Evolutionary conservation across 192 early-diverging fungal genomes (phyloP).

Genomic region (Linnemannia exigua): DNA sequence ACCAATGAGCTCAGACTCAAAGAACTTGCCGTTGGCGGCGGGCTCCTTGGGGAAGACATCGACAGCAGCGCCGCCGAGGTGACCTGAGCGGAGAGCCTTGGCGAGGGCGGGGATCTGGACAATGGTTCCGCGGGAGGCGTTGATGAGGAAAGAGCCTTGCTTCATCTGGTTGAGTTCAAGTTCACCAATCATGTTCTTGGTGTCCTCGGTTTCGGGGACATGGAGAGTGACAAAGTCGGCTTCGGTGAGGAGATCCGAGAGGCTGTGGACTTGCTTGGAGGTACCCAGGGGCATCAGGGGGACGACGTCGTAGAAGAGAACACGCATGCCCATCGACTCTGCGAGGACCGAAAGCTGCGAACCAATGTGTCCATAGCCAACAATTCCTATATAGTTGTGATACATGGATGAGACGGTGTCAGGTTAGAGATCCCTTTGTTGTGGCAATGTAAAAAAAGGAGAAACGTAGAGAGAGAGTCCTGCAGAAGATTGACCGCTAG

Average conservation of each 20-base stretch:
- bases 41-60: constrained; percentile 99
- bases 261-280: constrained; percentile 74
- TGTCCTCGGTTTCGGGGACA: constrained; percentile 97
- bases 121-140: constrained; percentile 96
- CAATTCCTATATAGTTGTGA: constrained; percentile 74
- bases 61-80: constrained; percentile 93
- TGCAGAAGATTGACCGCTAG: not conserved
- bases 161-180: constrained; percentile 91
- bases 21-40: constrained; percentile 82
- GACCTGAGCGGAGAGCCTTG: constrained; percentile 84
- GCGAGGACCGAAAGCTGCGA: constrained; percentile 97
- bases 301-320: constrained; percentile 92
- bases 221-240: constrained; percentile 96
- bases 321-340: constrained; percentile 95
- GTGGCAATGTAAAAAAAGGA: not conserved
- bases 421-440: too few species aligned
- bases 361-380: constrained; percentile 99
- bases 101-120: constrained; percentile 94
- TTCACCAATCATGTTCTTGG: constrained; percentile 98
- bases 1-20: constrained; percentile 76
- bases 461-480: not conserved
- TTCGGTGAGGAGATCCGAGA: constrained; percentile 84
- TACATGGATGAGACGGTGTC: not conserved
- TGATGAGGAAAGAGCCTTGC: constrained; percentile 92
- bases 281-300: constrained; percentile 95